phyloP scores from a whole-genome alignment of 768 basidiomycete species.

The Mycena amicta region DNA sequence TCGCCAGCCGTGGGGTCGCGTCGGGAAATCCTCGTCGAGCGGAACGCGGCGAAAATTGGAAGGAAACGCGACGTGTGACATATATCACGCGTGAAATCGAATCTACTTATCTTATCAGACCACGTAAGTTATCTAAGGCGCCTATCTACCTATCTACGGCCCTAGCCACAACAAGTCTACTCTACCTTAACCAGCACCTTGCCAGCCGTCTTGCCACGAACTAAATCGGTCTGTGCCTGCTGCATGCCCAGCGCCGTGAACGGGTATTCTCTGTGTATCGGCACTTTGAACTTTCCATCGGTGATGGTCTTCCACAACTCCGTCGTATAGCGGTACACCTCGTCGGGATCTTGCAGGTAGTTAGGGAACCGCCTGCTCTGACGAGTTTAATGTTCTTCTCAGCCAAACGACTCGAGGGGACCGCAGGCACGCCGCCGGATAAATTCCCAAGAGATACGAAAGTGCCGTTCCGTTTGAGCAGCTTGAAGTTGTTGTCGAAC shows the following conservation, averaged over 20 bases:
- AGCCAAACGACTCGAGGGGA: slow-evolving; percentile 70
- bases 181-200: slow-evolving; percentile 73
- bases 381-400: slow-evolving; percentile 82
- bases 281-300: slow-evolving; percentile 62
- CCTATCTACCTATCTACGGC: too few relatives aligned
- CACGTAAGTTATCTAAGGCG: too few relatives aligned
- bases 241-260: slow-evolving; percentile 81
- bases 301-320: slow-evolving; percentile 65
- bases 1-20: too few relatives aligned
- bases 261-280: slow-evolving; percentile 76
- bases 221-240: slow-evolving; percentile 78
- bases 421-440: slow-evolving; percentile 78
- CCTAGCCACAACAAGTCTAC: too few relatives aligned
- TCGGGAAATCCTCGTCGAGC: too few relatives aligned
- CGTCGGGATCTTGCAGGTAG: slow-evolving; percentile 74
- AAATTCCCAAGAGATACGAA: slow-evolving; percentile 91
- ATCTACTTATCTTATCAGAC: too few relatives aligned
- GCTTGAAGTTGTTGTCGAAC: slow-evolving; percentile 77
- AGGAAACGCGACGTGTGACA: too few relatives aligned
- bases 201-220: slow-evolving; percentile 76
- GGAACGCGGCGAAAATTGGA: too few relatives aligned
- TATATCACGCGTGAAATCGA: too few relatives aligned
- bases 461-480: slow-evolving; percentile 85
- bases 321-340: slow-evolving; percentile 59
- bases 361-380: slow-evolving; percentile 74